Evolutionary conservation across 2,329 filamentous ascomycete species (phyloP), one percentile per base, ranked within the genome.

Genomic region (Aspergillus puulaauensis): DNA sequence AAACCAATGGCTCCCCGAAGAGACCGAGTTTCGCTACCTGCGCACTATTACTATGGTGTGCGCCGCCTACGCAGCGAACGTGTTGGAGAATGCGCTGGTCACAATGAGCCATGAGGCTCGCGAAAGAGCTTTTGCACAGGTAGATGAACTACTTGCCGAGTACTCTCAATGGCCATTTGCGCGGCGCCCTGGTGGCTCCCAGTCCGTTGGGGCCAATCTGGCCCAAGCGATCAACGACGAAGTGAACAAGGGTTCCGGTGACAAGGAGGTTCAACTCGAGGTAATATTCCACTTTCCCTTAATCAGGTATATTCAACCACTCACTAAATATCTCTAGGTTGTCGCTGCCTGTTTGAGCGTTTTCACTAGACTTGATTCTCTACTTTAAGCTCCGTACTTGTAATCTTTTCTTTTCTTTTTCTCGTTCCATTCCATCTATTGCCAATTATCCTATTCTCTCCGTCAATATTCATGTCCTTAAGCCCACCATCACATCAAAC

Each of bases 91-190:
- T 72, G 95, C 93, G n/a, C 80, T 99, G 68, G 91, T 90, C 56
- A 96, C 90, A 14, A 85, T 99, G 62, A 91, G 93, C 66, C 95
- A 98, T 73, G 95, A 99, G 80, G 88, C 93, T 56, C 83, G 95
- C 66, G 95, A 99, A 78, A 84, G 93, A 65, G 93, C 95, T 4
- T 99, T 98, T 76, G 91, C 92, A 41, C 93, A 98, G 80, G 96
- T 96, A 17, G 95, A 99, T 75, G 95, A 98, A 78, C 79, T 99
- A 64, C 81, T 99, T 58, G 91, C 91, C 43, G 93, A 98, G 73
- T 99, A 97, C 77, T 96, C 91, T 69, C 95, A 98, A 79, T 99
- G 90, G 89, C 95, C 95, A 0, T 99, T 99, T 79, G 92, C 88
- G 53, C 89, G 88, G 78, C 90, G 93, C 77, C 71, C 84, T 4